Conservation (phyloP, 768 basidiomycete species). For the Serendipita sp. region DNA sequence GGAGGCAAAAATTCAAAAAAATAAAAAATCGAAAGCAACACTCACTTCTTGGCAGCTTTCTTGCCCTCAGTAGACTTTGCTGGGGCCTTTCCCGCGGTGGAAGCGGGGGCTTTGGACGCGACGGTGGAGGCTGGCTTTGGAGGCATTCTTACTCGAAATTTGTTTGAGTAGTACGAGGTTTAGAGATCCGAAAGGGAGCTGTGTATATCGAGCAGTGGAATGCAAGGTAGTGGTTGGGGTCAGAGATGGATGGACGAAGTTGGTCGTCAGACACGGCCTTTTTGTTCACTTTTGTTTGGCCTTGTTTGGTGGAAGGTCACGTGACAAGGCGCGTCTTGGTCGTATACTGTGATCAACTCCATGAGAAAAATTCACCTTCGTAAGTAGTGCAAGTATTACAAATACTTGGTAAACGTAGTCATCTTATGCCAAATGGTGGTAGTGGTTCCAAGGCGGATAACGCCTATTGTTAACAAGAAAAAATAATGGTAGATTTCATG, state of each 20-base stretch:
- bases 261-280: neutral
- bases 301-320: neutral
- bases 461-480: too few relatives aligned
- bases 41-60: constrained; percentile 40
- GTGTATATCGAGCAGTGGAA: neutral
- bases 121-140: constrained; percentile 26
- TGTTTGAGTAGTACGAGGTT: neutral
- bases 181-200: neutral
- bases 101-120: constrained; percentile 26
- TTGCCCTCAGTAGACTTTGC: constrained; percentile 28
- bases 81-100: constrained; percentile 38
- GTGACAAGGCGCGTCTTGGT: neutral
- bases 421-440: too few relatives aligned
- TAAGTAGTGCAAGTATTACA: too few relatives aligned
- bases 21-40: constrained; percentile 70
- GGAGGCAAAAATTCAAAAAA: constrained; percentile 54
- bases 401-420: too few relatives aligned
- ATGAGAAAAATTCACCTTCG: too few relatives aligned
- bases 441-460: too few relatives aligned
- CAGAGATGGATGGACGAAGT: neutral
- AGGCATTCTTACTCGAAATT: constrained; percentile 14
- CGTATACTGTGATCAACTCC: too few relatives aligned
- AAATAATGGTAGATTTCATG: too few relatives aligned
- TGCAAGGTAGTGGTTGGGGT: neutral
- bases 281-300: neutral